Evolutionary conservation across 495 filamentous ascomycete species (phyloP).

Genomic region (Hyaloscypha hepaticicola): DNA sequence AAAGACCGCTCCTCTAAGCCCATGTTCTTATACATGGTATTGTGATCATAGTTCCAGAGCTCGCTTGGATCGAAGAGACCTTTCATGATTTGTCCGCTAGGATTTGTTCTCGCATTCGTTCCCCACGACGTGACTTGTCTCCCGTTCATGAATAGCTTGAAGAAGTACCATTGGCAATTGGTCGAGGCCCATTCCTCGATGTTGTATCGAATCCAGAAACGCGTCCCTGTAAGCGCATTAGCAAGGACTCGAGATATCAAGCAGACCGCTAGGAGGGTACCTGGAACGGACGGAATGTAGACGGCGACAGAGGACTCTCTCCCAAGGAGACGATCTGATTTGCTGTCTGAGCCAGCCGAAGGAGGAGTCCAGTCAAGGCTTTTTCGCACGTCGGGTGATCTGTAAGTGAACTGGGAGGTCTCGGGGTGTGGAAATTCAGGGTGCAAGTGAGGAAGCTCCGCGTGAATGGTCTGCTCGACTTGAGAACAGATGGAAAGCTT

Average conservation of each 20-base stretch:
- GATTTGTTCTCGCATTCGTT: conserved; percentile 34
- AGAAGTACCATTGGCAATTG: conserved; percentile 43
- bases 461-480: background rate
- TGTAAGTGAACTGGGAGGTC: conserved; percentile 33
- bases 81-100: conserved; percentile 39
- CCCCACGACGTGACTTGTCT: conserved; percentile 48
- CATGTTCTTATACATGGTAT: conserved; percentile 27
- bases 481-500: conserved; percentile 35
- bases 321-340: conserved; percentile 24
- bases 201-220: conserved; percentile 46
- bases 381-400: background rate
- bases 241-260: conserved; percentile 3
- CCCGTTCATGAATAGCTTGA: conserved; percentile 52
- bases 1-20: conserved; percentile 29
- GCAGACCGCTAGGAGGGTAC: conserved; percentile 29
- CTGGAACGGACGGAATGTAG: conserved; percentile 49
- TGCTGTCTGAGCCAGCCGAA: conserved; percentile 20
- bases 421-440: conserved; percentile 54
- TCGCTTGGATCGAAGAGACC: conserved; percentile 44
- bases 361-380: background rate
- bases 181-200: conserved; percentile 37
- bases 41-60: conserved; percentile 24
- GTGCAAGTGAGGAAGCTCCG: conserved; percentile 7
- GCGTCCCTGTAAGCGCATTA: conserved; percentile 37
- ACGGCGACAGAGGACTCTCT: conserved; percentile 37